Base-by-base conservation (phyloP, 768 basidiomycete species). In the Tricholoma matsutake region DNA sequence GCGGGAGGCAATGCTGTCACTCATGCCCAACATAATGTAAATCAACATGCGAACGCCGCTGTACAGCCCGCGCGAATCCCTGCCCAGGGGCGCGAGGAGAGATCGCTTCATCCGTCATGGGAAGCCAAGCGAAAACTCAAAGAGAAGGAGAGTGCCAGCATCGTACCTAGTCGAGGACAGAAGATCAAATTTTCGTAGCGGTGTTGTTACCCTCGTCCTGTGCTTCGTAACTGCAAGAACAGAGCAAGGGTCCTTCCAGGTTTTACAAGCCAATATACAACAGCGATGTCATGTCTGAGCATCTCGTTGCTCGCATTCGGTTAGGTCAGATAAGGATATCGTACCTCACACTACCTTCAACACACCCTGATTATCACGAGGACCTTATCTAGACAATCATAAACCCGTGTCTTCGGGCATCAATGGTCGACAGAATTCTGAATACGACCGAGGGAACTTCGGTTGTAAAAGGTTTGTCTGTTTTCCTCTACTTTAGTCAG, bases 51-150 rank as follows among this genome's bases (percentile, higher is more conserved):
- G 25, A 52, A 64, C 35, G 18, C 59, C 13, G 25, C 57, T 59
- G 45, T 57, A 60, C 39, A 32, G 49, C 39, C 62, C 31, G 6
- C 61, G 25, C 52, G 62, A 58, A 56, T 32, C 29, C 29, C 43
- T 18, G 54, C 54, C 25, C 51, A 63, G 57, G 47, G 47, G 22
- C 60, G 63, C 58, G 57, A 39, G 5, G 71, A 79, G 70, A 70
- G 71, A 62, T 79, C 84, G 31, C 64, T 97, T 58, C 97, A 99
- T 75, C 96, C 97, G 2, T 96, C 94, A 13, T 99, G 97, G 96
- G 92, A 92, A 73, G 97, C 97, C 6, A 98, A 96, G 76, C 83
- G 81, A 73, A 87, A 85, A 72, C 72, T 88, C 61, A 93, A 90
- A 75, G 85, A 89, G 76, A 86, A 83, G 75, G 79, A 84, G 64